Base-by-base conservation (phyloP, 225 moss, liverwort and hornwort species). In the Pseudisothecium myosuroides region DNA sequence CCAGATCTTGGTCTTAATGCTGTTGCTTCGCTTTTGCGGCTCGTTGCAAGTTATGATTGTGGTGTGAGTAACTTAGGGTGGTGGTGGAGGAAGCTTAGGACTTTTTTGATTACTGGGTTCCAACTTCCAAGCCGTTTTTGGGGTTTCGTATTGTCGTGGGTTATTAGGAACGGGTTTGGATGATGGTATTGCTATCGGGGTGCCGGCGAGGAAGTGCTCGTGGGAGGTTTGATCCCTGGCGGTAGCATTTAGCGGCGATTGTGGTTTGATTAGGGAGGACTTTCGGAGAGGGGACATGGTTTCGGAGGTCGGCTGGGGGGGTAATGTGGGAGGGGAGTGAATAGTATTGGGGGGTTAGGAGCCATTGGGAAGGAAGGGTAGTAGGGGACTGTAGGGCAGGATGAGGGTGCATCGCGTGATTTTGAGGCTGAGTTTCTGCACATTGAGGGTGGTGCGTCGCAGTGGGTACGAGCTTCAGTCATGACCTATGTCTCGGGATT, bases 1-100 rank as follows among this genome's bases (percentile, higher is more conserved):
- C 43, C 85, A 86, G 92, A 92, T 90, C 88, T 92, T 92, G 90
- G 92, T 92, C 90, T 83, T 72, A 92, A 92, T 90, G 85, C 83
- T 74, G 64, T 66, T 84, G 83, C 43, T 75, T 83, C 88, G 69
- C 76, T 56, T 78, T 79, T 24, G 66, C 87, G 78, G 24, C 52
- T 85, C 50, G 60, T 60, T 79, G 69, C 59, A n/a, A 37, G 67
- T 77, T 89, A 61, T 60, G 66, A 81, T 76, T 55, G 22, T 73
- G 65, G 21, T 65, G n/a, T 80, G 87, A 84, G 72, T 47, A 68
- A 11, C 45, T 45, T 50, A 50, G 22, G 67, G 36, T 39, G 68
- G 13, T 37, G 58, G 27, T 28, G 45, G 49, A 39, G 69, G 61
- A 61, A 19, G 11, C 49, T 43, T 68, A 49, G 68, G 49, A 78